A percentile compares a stretch with the other conserved stretches of the same genome.
These are phyloP conservation scores for Aspergillus quadrilineatus DNA, from an alignment of 2,329 filamentous ascomycete genomes.

Conservation along the genomic window DNA sequence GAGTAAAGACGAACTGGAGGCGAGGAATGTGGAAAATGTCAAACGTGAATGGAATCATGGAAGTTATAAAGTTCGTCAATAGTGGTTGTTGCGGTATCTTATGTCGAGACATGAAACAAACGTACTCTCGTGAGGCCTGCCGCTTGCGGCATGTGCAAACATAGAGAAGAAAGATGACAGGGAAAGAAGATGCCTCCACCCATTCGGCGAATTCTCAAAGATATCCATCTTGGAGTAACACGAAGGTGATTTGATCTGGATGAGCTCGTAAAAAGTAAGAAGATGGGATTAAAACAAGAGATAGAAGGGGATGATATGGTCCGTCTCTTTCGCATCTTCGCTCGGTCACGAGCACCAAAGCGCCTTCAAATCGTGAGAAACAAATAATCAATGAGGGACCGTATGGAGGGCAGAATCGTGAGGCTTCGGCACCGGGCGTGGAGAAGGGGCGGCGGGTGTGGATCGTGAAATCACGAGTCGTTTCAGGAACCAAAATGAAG, in stretches of 20 bases:
- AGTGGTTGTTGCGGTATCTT: conserved; percentile 39
- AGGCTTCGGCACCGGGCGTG: conserved; percentile 20
- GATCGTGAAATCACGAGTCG: conserved; percentile 22
- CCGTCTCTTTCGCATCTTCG: conserved; percentile 10
- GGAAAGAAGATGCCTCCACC: conserved; percentile 13
- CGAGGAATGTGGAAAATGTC: conserved; percentile 7
- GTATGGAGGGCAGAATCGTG: conserved; percentile 19
- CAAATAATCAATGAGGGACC: conserved; percentile 18
- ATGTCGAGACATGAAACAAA: conserved; percentile 35
- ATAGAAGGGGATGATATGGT: conserved; percentile 4
- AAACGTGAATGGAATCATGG: conserved; percentile 8
- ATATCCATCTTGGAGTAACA: conserved; percentile 16
- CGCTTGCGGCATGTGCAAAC: conserved; percentile 23
- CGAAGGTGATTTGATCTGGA: conserved; percentile 11
- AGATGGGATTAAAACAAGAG: conserved; percentile 5
- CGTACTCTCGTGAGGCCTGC: conserved; percentile 27
- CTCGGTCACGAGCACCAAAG: conserved; percentile 16
- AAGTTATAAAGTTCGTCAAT: conserved; percentile 31
- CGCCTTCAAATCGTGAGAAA: conserved; percentile 14
- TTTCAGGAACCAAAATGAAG: conserved; percentile 23
- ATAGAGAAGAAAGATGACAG: conserved; percentile 15
- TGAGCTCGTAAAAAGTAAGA: background rate
- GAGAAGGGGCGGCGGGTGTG: conserved; percentile 16
- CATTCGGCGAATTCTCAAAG: conserved; percentile 16
- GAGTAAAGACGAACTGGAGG: conserved; percentile 3